Conservation (phyloP, 2,329 filamentous ascomycete genomes). For the Fusarium tjaetaba region DNA sequence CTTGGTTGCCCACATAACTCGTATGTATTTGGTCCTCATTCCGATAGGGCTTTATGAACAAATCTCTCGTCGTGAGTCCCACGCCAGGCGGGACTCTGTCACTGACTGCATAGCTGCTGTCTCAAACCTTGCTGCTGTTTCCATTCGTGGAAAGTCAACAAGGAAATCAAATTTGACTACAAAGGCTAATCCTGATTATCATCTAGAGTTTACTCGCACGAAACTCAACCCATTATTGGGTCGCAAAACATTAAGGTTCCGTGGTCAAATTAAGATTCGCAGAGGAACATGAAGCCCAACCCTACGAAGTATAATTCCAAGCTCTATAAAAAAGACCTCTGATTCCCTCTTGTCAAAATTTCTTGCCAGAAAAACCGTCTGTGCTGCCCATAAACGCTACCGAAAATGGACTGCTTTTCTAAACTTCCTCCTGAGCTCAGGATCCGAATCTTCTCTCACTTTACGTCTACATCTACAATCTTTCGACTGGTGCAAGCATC, state of each 20-base stretch:
- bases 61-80: fast-evolving
- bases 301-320: neutral
- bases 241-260: neutral
- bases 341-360: neutral
- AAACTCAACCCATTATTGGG: neutral
- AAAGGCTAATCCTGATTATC: too few relatives aligned
- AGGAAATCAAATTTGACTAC: neutral
- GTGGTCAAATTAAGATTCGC: neutral
- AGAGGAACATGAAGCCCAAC: neutral
- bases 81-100: fast-evolving
- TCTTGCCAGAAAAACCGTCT: neutral
- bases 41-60: too few relatives aligned
- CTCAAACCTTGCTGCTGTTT: neutral
- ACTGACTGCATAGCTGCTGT: fast-evolving
- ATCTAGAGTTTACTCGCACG: neutral
- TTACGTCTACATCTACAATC: neutral
- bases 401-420: neutral
- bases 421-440: neutral
- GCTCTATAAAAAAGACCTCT: neutral
- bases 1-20: too few relatives aligned
- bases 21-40: too few relatives aligned
- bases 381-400: neutral
- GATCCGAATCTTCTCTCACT: neutral
- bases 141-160: neutral
- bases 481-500: neutral